These are phyloP conservation scores for Thecaphora thlaspeos DNA, from an alignment of 1,284 basidiomycete genomes.

Conservation along the genomic window DNA sequence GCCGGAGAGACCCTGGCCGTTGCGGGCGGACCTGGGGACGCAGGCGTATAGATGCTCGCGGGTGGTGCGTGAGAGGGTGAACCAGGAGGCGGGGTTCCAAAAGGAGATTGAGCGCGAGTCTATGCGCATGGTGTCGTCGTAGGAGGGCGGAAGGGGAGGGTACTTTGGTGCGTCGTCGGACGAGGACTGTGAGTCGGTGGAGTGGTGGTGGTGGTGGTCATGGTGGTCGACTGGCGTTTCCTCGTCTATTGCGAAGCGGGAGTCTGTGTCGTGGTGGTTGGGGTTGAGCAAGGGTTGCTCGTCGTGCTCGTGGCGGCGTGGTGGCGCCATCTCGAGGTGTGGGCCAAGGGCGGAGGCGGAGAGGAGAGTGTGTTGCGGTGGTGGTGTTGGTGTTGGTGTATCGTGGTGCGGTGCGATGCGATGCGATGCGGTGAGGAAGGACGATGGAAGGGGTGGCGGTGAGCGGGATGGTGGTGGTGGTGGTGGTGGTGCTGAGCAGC, in stretches of 20 bases:
- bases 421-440: too few relatives aligned
- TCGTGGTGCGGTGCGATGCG: too few relatives aligned
- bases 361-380: too few relatives aligned
- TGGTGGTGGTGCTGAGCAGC: too few relatives aligned
- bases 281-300: constrained; percentile 24
- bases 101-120: constrained; percentile 11
- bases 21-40: constrained; percentile 22
- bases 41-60: constrained; percentile 36
- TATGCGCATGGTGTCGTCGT: constrained; percentile 33
- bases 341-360: too few relatives aligned
- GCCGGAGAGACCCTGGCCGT: constrained; percentile 22
- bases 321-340: constrained; percentile 3
- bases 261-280: constrained; percentile 27
- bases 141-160: constrained; percentile 43
- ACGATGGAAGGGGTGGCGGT: too few relatives aligned
- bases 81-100: constrained; percentile 29
- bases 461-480: too few relatives aligned
- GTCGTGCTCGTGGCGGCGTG: constrained; percentile 14
- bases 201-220: constrained; percentile 3
- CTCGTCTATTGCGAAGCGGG: constrained; percentile 46
- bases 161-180: constrained; percentile 27
- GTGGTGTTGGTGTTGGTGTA: too few relatives aligned
- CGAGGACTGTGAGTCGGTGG: constrained; percentile 13
- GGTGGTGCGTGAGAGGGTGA: constrained; percentile 29
- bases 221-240: neutral